These are phyloP conservation scores for Byssochlamys sp. DNA, from an alignment of 2,329 filamentous ascomycete species.

Conservation along the genomic window DNA sequence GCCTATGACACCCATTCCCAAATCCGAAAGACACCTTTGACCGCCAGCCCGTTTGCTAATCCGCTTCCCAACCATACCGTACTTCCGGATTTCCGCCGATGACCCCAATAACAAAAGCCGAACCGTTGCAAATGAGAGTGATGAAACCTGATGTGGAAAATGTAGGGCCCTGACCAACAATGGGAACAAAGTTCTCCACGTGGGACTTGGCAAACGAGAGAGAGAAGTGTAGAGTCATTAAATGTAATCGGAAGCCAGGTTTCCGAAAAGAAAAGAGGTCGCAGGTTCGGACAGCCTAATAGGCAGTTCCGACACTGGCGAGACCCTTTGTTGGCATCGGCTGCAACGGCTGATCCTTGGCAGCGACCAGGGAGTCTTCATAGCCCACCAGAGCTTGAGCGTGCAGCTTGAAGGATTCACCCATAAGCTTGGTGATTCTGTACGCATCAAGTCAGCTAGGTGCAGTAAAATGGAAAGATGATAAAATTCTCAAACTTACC, in stretches of 20 bases:
- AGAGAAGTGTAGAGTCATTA: conserved; percentile 3
- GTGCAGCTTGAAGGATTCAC: conserved; percentile 94
- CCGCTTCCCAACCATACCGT: conserved; percentile 23
- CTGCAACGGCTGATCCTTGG: conserved; percentile 33
- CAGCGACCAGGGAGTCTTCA: conserved; percentile 53
- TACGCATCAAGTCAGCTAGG: conserved; percentile 35
- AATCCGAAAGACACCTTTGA: conserved; percentile 23
- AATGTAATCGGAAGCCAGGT: neutral
- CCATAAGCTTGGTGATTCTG: conserved; percentile 68
- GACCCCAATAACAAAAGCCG: conserved; percentile 31
- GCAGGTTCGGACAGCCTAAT: conserved; percentile 17
- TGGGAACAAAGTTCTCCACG: neutral
- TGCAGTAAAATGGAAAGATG: conserved; percentile 1
- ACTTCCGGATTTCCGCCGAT: conserved; percentile 24
- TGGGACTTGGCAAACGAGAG: conserved; percentile 6
- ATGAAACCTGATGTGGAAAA: conserved; percentile 8
- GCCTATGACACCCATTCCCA: conserved; percentile 19
- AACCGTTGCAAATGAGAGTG: conserved; percentile 25
- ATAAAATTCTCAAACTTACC: conserved; percentile 55
- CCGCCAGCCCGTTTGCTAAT: conserved; percentile 26
- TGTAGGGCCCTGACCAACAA: conserved; percentile 2
- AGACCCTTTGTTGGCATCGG: conserved; percentile 36
- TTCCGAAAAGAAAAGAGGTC: neutral
- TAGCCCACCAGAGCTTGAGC: conserved; percentile 90
- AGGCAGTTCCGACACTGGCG: conserved; percentile 34